A percentile compares a stretch with the other conserved stretches of the same genome.
Conservation (phyloP, 768 basidiomycete genomes). For the Lentinula lateritia region DNA sequence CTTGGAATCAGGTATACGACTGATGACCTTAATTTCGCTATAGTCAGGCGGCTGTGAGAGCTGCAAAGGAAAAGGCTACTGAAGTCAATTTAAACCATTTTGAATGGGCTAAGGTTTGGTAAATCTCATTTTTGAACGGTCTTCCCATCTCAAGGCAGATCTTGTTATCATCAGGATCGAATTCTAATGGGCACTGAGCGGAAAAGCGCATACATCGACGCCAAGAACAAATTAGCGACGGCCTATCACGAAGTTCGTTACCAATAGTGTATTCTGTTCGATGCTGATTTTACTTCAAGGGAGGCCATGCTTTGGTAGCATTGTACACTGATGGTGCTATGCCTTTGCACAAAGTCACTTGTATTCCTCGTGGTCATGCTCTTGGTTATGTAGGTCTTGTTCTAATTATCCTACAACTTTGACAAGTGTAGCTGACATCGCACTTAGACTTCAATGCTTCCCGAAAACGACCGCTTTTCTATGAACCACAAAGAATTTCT, state of each 20-base stretch:
- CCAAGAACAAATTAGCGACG: constrained; percentile 81
- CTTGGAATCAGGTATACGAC: not conserved
- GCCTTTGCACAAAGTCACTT: constrained; percentile 97
- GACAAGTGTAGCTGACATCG: constrained; percentile 10
- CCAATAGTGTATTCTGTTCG: not conserved
- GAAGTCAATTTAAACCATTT: constrained; percentile 78
- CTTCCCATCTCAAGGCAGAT: not conserved
- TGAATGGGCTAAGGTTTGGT: constrained; percentile 93
- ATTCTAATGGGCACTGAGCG: constrained; percentile 97
- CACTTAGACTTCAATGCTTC: constrained; percentile 67
- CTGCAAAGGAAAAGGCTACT: constrained; percentile 74
- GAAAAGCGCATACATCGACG: constrained; percentile 82
- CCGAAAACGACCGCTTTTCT: constrained; percentile 71
- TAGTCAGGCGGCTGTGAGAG: constrained; percentile 91
- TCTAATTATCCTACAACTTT: constrained; percentile 2
- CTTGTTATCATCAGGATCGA: constrained; percentile 54
- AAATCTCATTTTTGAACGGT: not conserved
- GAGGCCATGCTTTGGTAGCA: constrained; percentile 92
- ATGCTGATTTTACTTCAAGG: constrained; percentile 33
- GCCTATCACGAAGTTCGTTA: constrained; percentile 87
- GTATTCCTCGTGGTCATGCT: constrained; percentile 92
- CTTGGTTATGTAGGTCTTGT: constrained; percentile 61
- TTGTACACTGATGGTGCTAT: constrained; percentile 93
- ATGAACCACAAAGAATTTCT: constrained; percentile 69
- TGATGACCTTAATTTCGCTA: not conserved